Base-by-base conservation (phyloP, 2,329 filamentous ascomycete species). In the Neoarthrinium moseri region DNA sequence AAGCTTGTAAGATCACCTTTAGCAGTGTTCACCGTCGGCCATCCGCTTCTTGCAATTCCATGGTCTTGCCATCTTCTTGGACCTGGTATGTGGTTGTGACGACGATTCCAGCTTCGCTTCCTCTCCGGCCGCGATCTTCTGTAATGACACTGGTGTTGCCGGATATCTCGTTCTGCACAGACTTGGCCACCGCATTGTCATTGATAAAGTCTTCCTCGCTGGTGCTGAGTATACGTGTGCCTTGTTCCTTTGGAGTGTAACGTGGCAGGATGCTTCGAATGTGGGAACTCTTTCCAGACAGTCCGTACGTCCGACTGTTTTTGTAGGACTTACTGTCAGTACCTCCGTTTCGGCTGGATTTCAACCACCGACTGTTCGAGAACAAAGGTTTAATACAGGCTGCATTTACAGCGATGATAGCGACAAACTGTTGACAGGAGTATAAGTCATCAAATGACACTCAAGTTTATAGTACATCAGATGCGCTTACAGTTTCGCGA, bases 341-440 rank as follows among this genome's bases (percentile, higher is more conserved):
- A 23, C 58, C 64, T 48, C 58, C 62, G 11, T 59, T 56, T 18
- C 64, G 60, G 45, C 59, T 61, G n/a, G 62, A 61, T 8, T 56
- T 56, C 43, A 67, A 55, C 64, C 65, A 67, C 22, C 56, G 54
- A 12, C 54, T 51, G 6, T 53, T 55, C 4, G 59, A 63, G 57
- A 71, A 69, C 12, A 70, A 54, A 3, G 68, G 67, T 24, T 68
- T 70, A 47, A 72, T 70, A 17, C 61, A 60, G 2, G 69, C 65
- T n/a, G 64, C 59, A 45, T 70, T 72, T 40, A 70, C 65, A 36
- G 66, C 67, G 27, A 73, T 63, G 39, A 72, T 68, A n/a, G 60
- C 69, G 24, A 72, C 63, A 33, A 73, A 71, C 64, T 69, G 39
- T n/a, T n/a, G n/a, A n/a, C n/a, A n/a, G n/a, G n/a, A 5, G 18